phyloP scores from a whole-genome alignment of 2,329 filamentous ascomycete species.

The Ceratocystis colombiana region DNA sequence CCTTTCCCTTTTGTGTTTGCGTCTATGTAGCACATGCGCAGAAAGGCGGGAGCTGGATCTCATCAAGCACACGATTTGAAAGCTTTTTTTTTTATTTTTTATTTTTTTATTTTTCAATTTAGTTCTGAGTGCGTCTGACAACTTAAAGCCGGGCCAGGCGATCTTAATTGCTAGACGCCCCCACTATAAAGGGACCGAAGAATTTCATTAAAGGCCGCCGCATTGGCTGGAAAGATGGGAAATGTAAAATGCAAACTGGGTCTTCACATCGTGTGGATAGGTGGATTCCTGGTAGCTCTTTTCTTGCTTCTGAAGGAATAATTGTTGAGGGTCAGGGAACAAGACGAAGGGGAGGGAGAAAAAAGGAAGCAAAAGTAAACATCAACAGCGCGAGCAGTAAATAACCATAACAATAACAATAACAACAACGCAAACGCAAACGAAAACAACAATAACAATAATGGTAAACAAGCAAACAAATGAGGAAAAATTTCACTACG shows the following conservation, averaged over 20 bases:
- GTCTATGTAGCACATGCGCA: background rate
- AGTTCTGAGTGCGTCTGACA: background rate
- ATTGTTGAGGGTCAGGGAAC: constrained; percentile 7
- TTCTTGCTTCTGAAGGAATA: constrained; percentile 1
- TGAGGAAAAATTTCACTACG: background rate
- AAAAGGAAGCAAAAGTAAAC: constrained; percentile 12
- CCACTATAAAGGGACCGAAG: background rate
- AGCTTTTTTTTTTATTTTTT: background rate
- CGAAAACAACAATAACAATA: background rate
- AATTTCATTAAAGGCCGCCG: background rate
- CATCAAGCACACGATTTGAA: background rate
- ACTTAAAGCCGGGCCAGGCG: background rate
- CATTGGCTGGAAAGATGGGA: background rate
- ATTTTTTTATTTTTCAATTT: background rate
- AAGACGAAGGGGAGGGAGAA: background rate
- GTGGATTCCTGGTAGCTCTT: background rate
- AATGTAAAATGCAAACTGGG: background rate
- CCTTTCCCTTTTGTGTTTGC: background rate
- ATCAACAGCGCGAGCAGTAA: background rate
- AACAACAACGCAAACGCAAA: background rate
- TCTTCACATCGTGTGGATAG: background rate
- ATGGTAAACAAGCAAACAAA: background rate
- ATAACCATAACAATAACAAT: background rate
- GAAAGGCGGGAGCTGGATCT: background rate
- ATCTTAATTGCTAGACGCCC: background rate